A percentile compares a stretch with the other conserved stretches of the same genome.
These are phyloP conservation scores for Babesia bigemina DNA, from an alignment of 169 alveolate species.

Conservation along the genomic window DNA sequence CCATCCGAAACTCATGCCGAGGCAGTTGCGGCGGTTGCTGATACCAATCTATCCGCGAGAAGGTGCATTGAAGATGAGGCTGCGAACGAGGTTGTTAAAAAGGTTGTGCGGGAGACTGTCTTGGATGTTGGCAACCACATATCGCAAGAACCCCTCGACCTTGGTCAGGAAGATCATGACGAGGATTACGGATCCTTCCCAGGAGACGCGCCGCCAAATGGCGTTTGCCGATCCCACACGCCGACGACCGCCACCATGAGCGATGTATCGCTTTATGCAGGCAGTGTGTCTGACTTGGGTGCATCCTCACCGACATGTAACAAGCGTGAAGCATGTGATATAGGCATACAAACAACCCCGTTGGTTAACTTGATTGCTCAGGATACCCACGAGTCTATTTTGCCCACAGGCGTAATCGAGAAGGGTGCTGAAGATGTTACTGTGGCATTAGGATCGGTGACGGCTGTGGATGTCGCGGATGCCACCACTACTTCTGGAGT, in stretches of 20 bases:
- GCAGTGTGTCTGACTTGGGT: background rate
- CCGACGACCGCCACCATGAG: too few species aligned
- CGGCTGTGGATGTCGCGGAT: background rate
- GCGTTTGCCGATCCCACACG: background rate
- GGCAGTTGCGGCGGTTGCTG: too few species aligned
- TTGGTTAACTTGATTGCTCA: background rate
- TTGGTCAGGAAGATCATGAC: constrained; percentile 1
- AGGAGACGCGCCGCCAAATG: background rate
- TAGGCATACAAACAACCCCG: constrained; percentile 24
- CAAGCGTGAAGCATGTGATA: background rate
- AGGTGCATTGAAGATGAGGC: too few species aligned
- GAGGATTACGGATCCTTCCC: constrained; percentile 10
- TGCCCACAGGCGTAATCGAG: background rate
- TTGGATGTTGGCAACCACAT: too few species aligned
- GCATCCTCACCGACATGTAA: background rate
- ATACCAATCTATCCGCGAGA: too few species aligned
- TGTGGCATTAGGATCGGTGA: background rate
- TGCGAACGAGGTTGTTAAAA: too few species aligned
- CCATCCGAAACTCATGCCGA: too few species aligned
- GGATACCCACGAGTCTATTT: background rate
- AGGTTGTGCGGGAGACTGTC: too few species aligned
- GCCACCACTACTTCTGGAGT: too few species aligned
- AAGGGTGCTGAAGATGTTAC: background rate
- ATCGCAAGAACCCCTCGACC: too few species aligned
- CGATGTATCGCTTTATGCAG: background rate